These are phyloP conservation scores for Melastoma candidum DNA, from an alignment of 441 rosid species.

Conservation along the genomic window DNA sequence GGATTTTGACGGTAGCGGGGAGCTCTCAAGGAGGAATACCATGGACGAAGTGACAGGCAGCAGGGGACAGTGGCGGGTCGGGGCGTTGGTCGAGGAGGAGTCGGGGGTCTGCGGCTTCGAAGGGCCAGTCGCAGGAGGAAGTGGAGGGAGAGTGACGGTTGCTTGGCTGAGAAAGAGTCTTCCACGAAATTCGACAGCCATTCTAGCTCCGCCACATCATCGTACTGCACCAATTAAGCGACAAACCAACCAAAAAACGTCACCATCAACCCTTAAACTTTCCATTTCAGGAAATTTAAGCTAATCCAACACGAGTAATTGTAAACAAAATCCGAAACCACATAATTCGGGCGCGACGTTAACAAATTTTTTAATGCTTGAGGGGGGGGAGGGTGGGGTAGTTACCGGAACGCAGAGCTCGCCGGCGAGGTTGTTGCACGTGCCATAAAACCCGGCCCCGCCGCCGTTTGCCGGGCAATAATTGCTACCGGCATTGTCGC, in stretches of 20 bases:
- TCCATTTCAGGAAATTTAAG: too few relatives aligned
- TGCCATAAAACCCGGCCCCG: background rate
- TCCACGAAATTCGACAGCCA: conserved; percentile 13
- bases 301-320: too few relatives aligned
- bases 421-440: conserved; percentile 1
- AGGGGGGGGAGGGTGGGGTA: background rate
- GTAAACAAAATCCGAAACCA: too few relatives aligned
- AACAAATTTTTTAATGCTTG: too few relatives aligned
- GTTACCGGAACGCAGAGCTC: conserved; percentile 14
- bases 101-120: background rate
- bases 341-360: too few relatives aligned
- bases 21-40: conserved; percentile 1
- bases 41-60: background rate
- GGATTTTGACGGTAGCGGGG: conserved; percentile 9
- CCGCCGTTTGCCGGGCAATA: background rate
- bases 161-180: conserved; percentile 10
- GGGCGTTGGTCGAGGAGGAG: background rate
- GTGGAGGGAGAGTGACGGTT: background rate
- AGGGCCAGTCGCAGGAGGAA: conserved; percentile 1
- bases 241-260: background rate
- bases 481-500: background rate
- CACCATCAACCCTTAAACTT: too few relatives aligned
- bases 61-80: background rate
- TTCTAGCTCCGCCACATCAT: conserved; percentile 13
- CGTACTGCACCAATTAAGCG: background rate